These are phyloP conservation scores for Kokia cookei DNA, from an alignment of 441 rosid genomes.

Conservation along the genomic window DNA sequence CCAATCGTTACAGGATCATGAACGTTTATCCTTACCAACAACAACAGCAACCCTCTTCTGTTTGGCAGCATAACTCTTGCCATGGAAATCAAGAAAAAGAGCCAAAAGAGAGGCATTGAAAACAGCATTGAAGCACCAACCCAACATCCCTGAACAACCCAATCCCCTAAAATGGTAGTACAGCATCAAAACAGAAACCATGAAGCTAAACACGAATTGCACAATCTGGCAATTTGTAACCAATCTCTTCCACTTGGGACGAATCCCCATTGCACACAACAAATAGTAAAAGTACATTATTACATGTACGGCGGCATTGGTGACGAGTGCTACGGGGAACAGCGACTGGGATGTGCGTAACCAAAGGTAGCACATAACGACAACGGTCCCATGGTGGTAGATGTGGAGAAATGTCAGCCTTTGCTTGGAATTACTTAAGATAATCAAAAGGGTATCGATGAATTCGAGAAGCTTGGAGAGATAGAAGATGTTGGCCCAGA, in stretches of 20 bases:
- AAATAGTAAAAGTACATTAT: constrained; percentile 55
- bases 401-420: constrained; percentile 73
- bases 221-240: constrained; percentile 60
- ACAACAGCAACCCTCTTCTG: background rate
- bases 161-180: constrained; percentile 35
- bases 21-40: background rate
- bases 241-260: constrained; percentile 61
- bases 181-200: constrained; percentile 41
- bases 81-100: constrained; percentile 45
- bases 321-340: constrained; percentile 49
- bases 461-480: constrained; percentile 59
- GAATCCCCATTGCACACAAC: constrained; percentile 35
- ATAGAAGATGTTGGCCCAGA: constrained; percentile 66
- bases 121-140: constrained; percentile 62
- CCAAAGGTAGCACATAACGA: constrained; percentile 60
- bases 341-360: constrained; percentile 39
- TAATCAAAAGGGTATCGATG: constrained; percentile 47
- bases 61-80: constrained; percentile 27
- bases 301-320: constrained; percentile 51
- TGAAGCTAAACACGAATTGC: constrained; percentile 55
- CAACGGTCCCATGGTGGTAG: constrained; percentile 56
- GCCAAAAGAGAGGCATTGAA: constrained; percentile 52
- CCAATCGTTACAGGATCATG: background rate
- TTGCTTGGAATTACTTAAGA: constrained; percentile 32
- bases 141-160: constrained; percentile 59